Base-by-base conservation (phyloP, 2,329 filamentous ascomycete genomes). In the Cadophora malorum region DNA sequence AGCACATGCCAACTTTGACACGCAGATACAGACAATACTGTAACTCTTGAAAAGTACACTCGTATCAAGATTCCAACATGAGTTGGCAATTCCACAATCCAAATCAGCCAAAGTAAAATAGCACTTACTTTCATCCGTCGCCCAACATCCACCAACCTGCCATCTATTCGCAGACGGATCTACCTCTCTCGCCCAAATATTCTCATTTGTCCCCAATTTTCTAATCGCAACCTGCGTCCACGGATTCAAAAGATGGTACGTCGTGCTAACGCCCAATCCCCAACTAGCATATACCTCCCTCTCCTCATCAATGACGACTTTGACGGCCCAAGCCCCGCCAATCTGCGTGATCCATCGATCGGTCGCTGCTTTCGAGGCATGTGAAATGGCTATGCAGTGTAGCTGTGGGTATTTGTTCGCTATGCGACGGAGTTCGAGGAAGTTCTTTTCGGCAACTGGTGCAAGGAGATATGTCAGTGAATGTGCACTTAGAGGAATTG, bases 391-490 rank as follows among this genome's bases (percentile, higher is more conserved):
- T 64, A 90, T 78, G 80, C 86, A 91, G 73, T 83, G 80, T 4
- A 90, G 76, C 25, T 81, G 78, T 9, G 80, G 80, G 76, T 90
- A 81, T 63, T 81, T 76, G 56, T 82, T 81, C 16, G 88, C 88
- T 65, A 88, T 77, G 50, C 81, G 77, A 56, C 86, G 83, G 45
- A 91, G 80, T 59, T 78, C 76, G 64, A 84, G 82, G 79, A 91
- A 91, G 14, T 85, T 86, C 77, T 91, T 91, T 76, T 91, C 90
- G 21, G 89, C 89, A 76, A 91, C 89, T 91, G 16, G n/a, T 5
- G 25, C 6, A 21, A 35, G 10, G 16, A 19, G 5, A 23, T 25
- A 31, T 58, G 23, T 64, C 45, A 65, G 59, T 52, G 35, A 55
- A n/a, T 53, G 21, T 8, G 4, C 38, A 25, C 16, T 14, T 21